A percentile compares a stretch with the other conserved stretches of the same genome.
Evolutionary conservation across 805 yeast genomes (phyloP).

Genomic region (Diddensiella transvaalensis): DNA sequence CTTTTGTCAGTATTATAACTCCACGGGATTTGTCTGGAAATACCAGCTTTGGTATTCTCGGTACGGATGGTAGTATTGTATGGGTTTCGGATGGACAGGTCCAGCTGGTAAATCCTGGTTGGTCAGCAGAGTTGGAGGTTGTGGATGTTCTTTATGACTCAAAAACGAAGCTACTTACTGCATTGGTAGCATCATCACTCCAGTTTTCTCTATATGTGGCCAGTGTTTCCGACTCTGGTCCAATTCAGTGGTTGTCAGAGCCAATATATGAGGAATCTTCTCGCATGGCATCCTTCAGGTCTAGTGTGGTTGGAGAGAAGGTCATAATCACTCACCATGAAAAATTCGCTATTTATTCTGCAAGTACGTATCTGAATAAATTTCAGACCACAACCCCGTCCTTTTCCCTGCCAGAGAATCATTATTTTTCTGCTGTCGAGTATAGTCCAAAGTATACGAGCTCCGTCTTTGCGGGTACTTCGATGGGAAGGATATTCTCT

Average conservation of each 20-base stretch:
- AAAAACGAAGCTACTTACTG: background rate
- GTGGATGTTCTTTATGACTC: conserved; percentile 1
- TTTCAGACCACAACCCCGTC: conserved; percentile 1
- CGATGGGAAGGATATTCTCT: conserved; percentile 5
- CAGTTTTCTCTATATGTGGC: background rate
- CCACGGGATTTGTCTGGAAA: conserved; percentile 1
- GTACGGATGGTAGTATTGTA: conserved; percentile 13
- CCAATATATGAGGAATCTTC: background rate
- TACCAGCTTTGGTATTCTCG: conserved; percentile 15
- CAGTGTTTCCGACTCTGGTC: background rate
- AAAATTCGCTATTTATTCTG: background rate
- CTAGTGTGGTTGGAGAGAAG: conserved; percentile 1
- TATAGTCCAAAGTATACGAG: background rate
- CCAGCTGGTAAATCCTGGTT: conserved; percentile 15
- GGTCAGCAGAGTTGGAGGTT: conserved; percentile 5
- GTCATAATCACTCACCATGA: conserved; percentile 1
- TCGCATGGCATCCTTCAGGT: background rate
- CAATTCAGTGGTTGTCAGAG: conserved; percentile 1
- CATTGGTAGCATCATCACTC: background rate
- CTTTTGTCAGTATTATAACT: conserved; percentile 5
- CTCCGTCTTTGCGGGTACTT: conserved; percentile 8
- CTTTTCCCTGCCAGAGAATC: background rate
- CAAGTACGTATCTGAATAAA: conserved; percentile 1
- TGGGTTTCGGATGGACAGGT: conserved; percentile 18
- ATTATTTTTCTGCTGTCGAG: conserved; percentile 1